Conservation (phyloP, 352 stramenopile species). For the Thalassiosira oceanica region DNA sequence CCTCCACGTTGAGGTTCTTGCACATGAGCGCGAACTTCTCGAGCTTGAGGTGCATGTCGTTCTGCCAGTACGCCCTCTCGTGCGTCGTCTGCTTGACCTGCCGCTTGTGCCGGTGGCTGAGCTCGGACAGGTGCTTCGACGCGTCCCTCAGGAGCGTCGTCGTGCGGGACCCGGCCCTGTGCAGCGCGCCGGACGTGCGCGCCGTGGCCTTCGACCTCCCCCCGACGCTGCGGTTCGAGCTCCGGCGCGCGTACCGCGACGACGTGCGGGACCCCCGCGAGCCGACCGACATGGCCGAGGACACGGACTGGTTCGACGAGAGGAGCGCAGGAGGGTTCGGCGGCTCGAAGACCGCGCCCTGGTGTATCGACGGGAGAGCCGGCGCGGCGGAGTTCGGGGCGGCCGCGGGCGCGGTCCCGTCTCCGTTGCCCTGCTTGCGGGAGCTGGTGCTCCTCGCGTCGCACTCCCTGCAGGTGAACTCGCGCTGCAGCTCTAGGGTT, state of each 20-base stretch:
- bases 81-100: constrained; percentile 58
- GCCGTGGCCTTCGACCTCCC: no score
- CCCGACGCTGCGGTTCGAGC: background rate
- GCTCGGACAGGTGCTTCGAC: constrained; percentile 37
- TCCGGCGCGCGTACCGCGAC: background rate
- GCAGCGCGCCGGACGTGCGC: no score
- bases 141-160: constrained; percentile 19
- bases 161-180: no score
- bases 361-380: no score
- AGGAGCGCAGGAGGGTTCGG: no score
- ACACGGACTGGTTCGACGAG: constrained; percentile 21
- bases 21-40: constrained; percentile 60
- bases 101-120: constrained; percentile 47
- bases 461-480: no score
- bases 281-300: constrained; percentile 15
- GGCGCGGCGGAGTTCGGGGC: no score
- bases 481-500: no score
- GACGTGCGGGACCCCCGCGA: constrained; percentile 12
- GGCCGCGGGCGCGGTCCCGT: no score
- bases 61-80: constrained; percentile 56
- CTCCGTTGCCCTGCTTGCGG: no score
- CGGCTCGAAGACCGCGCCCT: no score
- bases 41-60: constrained; percentile 67
- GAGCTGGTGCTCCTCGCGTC: no score
- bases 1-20: constrained; percentile 66